Percentiles rank a stretch among this genome's conserved stretches.
Conservation (phyloP, 2,329 filamentous ascomycete genomes). For the Penicillium freii region DNA sequence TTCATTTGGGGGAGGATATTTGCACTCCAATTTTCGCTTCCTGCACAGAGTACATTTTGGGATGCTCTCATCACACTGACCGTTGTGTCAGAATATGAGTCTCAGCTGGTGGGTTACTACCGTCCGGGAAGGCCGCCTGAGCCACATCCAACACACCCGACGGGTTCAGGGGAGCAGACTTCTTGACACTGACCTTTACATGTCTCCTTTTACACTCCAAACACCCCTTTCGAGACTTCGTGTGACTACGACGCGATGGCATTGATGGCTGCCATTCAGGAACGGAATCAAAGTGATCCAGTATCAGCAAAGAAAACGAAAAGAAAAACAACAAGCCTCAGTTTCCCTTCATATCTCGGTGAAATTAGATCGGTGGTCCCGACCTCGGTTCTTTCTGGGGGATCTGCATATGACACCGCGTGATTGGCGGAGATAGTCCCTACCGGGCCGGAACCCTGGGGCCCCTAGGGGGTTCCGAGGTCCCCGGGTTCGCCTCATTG, state of each 20-base stretch:
- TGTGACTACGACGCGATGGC: constrained; percentile 37
- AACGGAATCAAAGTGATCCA: not conserved
- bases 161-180: not conserved
- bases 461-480: too few species aligned
- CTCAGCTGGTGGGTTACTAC: not conserved
- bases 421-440: not conserved
- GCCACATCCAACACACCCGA: not conserved
- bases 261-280: constrained; percentile 18
- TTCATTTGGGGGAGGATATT: constrained; percentile 28
- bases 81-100: constrained; percentile 3
- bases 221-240: constrained; percentile 42
- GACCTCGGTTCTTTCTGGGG: constrained; percentile 8
- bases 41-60: constrained; percentile 39
- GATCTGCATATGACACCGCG: constrained; percentile 1
- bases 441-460: too few species aligned
- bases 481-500: too few species aligned
- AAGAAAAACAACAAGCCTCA: not conserved
- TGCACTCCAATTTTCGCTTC: constrained; percentile 39
- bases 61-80: constrained; percentile 39
- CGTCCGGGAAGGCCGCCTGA: not conserved
- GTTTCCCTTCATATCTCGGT: not conserved
- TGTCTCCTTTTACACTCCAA: constrained; percentile 41
- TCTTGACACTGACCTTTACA: constrained; percentile 34
- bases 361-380: not conserved
- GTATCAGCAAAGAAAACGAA: not conserved